Conservation (phyloP, 768 basidiomycete species). For the Roridomyces roridus region DNA sequence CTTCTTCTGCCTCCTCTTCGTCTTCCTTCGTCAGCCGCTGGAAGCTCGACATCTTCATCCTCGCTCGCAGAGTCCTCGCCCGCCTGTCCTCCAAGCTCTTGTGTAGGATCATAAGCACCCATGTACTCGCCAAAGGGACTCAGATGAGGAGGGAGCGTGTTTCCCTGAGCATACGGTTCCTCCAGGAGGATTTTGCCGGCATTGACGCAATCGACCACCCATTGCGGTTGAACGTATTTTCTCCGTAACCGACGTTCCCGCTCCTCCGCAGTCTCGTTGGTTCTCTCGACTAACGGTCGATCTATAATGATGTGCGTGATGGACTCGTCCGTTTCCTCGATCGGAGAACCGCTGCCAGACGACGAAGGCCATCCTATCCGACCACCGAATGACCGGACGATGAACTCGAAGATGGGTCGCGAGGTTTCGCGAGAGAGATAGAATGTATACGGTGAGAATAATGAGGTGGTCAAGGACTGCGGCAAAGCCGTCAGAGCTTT, state of each 20-base stretch:
- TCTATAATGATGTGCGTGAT: slow-evolving; percentile 98
- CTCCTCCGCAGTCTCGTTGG: slow-evolving; percentile 60
- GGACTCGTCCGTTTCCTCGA: slow-evolving; percentile 75
- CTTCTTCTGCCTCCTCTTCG: slow-evolving; percentile 32
- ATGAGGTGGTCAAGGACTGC: slow-evolving; percentile 57
- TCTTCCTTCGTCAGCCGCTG: slow-evolving; percentile 37
- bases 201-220: slow-evolving; percentile 97
- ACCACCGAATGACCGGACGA: slow-evolving; percentile 91
- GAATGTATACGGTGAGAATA: slow-evolving; percentile 90
- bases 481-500: slow-evolving; percentile 68
- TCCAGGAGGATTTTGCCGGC: slow-evolving; percentile 83
- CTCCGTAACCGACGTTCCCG: slow-evolving; percentile 68
- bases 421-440: slow-evolving; percentile 94
- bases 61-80: slow-evolving; percentile 40
- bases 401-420: slow-evolving; percentile 91
- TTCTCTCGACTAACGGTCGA: slow-evolving; percentile 65
- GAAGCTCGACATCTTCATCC: slow-evolving; percentile 34
- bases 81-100: slow-evolving; percentile 40
- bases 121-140: slow-evolving; percentile 91
- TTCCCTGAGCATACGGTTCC: slow-evolving; percentile 86
- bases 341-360: slow-evolving; percentile 82
- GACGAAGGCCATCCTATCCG: slow-evolving; percentile 88
- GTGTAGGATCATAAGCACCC: slow-evolving; percentile 76
- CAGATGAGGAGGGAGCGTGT: slow-evolving; percentile 89
- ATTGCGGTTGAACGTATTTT: slow-evolving; percentile 95